These are phyloP conservation scores for Liriodendron chinense DNA, from an alignment of 164 flowering plant species.

Conservation along the genomic window DNA sequence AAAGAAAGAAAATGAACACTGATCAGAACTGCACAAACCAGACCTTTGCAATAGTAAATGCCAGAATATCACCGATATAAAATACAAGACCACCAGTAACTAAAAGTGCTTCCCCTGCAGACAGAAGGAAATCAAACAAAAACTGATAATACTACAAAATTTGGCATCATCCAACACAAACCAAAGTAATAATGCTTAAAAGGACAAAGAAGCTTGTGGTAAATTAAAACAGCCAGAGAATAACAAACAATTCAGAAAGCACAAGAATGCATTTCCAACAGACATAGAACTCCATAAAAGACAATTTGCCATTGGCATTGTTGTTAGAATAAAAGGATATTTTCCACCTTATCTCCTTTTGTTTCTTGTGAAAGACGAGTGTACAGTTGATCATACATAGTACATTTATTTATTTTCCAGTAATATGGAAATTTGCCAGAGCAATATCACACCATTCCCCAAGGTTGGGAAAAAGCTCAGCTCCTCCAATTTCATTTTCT, in stretches of 20 bases:
- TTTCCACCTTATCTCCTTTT: not conserved
- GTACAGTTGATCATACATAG: too few species aligned
- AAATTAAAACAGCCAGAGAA: not conserved
- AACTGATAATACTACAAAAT: too few species aligned
- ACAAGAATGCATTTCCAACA: not conserved
- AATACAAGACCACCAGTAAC: constrained; percentile 72
- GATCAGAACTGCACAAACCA: constrained; percentile 9
- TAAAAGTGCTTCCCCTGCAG: constrained; percentile 79
- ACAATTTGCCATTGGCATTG: too few species aligned
- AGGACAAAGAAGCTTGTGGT: not conserved
- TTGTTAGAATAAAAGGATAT: too few species aligned
- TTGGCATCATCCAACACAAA: not conserved
- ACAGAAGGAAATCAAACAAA: not conserved
- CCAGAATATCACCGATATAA: constrained; percentile 81
- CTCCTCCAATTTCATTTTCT: too few species aligned
- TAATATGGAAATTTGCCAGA: too few species aligned
- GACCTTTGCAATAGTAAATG: constrained; percentile 59
- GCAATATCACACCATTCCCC: too few species aligned
- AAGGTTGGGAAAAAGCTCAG: too few species aligned
- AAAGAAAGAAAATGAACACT: not conserved
- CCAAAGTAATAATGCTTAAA: not conserved
- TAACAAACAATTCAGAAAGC: not conserved
- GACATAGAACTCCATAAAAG: not conserved
- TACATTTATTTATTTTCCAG: too few species aligned
- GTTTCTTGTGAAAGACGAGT: not conserved